Evolutionary conservation across 345 rosid species (phyloP).

Genomic region (Populus tremula): DNA sequence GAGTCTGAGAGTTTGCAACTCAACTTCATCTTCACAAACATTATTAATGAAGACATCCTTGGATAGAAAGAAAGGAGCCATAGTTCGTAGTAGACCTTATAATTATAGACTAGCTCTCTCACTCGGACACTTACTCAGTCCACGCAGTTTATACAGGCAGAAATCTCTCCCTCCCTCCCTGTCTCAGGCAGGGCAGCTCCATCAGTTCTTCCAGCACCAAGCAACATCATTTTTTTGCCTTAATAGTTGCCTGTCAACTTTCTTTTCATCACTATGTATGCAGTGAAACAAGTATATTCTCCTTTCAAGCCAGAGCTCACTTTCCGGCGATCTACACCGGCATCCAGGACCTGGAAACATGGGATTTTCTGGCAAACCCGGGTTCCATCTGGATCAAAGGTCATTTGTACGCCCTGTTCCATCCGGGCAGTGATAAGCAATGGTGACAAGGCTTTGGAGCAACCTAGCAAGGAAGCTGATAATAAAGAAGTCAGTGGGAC

Average conservation of each 20-base stretch:
- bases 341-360: constrained; percentile 6
- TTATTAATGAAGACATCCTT: background rate
- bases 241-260: background rate
- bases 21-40: background rate
- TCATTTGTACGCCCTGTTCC: constrained; percentile 6
- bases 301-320: constrained; percentile 42
- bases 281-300: constrained; percentile 26
- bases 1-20: background rate
- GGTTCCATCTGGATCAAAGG: constrained; percentile 9
- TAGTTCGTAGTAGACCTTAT: no score
- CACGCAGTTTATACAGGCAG: background rate
- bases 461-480: constrained; percentile 13
- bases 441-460: constrained; percentile 53
- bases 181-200: background rate
- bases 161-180: background rate
- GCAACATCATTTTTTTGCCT: background rate
- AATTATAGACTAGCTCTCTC: background rate
- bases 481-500: constrained; percentile 29
- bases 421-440: constrained; percentile 59
- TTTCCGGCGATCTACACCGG: constrained; percentile 32
- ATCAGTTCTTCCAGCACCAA: background rate
- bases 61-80: background rate
- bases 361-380: constrained; percentile 14
- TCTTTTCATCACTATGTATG: constrained; percentile 27
- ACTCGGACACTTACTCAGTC: background rate